Base-by-base conservation (phyloP, 306 rosid genomes). In the Castanea mollissima region DNA sequence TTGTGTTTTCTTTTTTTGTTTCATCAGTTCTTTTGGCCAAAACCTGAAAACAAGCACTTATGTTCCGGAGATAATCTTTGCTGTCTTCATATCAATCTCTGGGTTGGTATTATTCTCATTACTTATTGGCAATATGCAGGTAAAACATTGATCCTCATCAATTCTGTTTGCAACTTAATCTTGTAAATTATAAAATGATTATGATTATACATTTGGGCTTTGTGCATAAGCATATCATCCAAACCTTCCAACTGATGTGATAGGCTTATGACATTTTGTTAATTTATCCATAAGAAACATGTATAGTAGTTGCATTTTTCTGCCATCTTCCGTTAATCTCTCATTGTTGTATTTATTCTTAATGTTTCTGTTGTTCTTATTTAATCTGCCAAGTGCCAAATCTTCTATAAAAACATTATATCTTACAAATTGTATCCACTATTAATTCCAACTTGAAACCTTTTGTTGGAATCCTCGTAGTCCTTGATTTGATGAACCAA, bases 61-160 rank as follows among this genome's bases (percentile, higher is more conserved):
- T 62, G 80, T 86, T 0, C 12, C 73, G 76, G 99, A 95, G 87
- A 89, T 91, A 80, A 0, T 71, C 55, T 89, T 92, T 83, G 97
- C 95, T 16, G 81, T 91, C 73, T 74, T 41, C 86, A 91, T 95
- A 67, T 70, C 96, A 65, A 74, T 92, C 69, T 77, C 76, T 32
- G 98, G 99, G 70, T 85, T 95, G 88, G 89, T 92, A 68, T 87
- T 95, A 56, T 92, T 95, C 80, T 76, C 97, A 2, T 75, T 84
- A 11, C 98, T 94, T 71, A 92, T 94, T 67, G 97, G 97, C 73
- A 94, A 94, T 81, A 88, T 94, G 94, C 98, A 92, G 98, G 98
- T 92, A 83, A 84, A 62, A 23, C 10, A 54, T 44, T 41, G 35
- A 78, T 75, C 73, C 55, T 67, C 7, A 35, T 54, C 14, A 49